A percentile compares a stretch with the other conserved stretches of the same genome.
Evolutionary conservation across 1,139 yeast genomes (phyloP).

Genomic region (Geotrichum candidum): DNA sequence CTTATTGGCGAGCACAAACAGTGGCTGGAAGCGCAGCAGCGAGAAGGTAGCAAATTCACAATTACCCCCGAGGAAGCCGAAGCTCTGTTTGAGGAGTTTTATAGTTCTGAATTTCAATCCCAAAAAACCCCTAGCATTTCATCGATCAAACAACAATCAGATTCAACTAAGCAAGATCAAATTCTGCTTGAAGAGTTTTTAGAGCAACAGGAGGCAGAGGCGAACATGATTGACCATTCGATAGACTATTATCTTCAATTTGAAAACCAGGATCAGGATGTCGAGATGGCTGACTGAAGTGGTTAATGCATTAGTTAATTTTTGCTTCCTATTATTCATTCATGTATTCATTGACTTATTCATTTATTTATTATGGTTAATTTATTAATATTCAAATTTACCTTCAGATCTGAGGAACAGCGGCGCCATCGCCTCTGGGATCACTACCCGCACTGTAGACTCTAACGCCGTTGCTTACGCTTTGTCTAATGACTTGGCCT

Average conservation of each 20-base stretch:
- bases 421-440: slow-evolving; percentile 75
- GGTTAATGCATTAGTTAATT: background rate
- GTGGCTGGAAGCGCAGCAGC: slow-evolving; percentile 5
- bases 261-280: background rate
- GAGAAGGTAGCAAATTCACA: background rate
- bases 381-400: background rate
- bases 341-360: background rate
- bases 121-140: background rate
- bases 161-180: background rate
- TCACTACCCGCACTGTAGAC: slow-evolving; percentile 72
- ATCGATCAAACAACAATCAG: background rate
- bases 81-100: background rate
- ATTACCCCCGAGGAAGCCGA: slow-evolving; percentile 7
- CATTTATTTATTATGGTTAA: too few relatives aligned
- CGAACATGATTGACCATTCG: background rate
- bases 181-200: slow-evolving; percentile 6
- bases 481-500: slow-evolving; percentile 60
- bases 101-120: background rate
- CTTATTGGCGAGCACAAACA: slow-evolving; percentile 6
- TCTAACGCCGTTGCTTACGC: slow-evolving; percentile 37
- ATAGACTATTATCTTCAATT: slow-evolving; percentile 1
- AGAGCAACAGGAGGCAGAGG: slow-evolving; percentile 3
- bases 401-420: slow-evolving; percentile 45
- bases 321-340: background rate
- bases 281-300: background rate